These are phyloP conservation scores for Botrytis elliptica DNA, from an alignment of 2,329 filamentous ascomycete species.

Conservation along the genomic window DNA sequence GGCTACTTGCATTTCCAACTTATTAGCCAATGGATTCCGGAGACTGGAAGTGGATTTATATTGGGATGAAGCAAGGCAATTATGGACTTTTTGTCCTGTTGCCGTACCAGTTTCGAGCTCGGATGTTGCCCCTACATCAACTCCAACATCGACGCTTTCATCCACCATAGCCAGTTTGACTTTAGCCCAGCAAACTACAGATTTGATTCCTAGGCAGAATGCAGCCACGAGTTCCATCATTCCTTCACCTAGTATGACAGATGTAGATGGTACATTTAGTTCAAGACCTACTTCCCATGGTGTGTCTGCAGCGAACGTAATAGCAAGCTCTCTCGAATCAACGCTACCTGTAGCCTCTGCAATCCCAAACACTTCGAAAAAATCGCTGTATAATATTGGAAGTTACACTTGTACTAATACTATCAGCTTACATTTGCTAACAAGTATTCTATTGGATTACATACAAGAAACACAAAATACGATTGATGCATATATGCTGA, in stretches of 20 bases:
- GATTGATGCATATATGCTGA: constrained; percentile 52
- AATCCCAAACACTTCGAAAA: constrained; percentile 26
- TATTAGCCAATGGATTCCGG: constrained; percentile 58
- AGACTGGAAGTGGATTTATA: constrained; percentile 60
- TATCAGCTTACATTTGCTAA: constrained; percentile 51
- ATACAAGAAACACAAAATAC: constrained; percentile 53
- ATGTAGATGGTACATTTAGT: neutral
- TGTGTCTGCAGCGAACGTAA: neutral
- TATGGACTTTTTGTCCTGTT: constrained; percentile 63
- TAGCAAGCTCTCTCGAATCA: constrained; percentile 28
- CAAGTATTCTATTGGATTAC: constrained; percentile 52
- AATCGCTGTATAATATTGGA: constrained; percentile 49
- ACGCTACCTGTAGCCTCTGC: constrained; percentile 26
- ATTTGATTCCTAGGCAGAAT: constrained; percentile 7
- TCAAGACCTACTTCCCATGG: neutral
- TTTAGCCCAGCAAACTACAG: constrained; percentile 3
- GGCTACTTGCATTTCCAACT: constrained; percentile 59
- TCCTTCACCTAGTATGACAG: neutral
- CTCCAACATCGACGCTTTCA: constrained; percentile 26
- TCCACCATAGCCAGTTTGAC: constrained; percentile 20
- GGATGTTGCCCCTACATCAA: neutral
- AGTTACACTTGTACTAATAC: constrained; percentile 53
- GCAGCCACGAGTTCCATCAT: neutral
- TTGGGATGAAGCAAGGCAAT: constrained; percentile 55
- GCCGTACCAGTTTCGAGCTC: constrained; percentile 20